A percentile compares a stretch with the other conserved stretches of the same genome.
Conservation (phyloP, 2,329 filamentous ascomycete species). For the Pestalotiopsis sp. region DNA sequence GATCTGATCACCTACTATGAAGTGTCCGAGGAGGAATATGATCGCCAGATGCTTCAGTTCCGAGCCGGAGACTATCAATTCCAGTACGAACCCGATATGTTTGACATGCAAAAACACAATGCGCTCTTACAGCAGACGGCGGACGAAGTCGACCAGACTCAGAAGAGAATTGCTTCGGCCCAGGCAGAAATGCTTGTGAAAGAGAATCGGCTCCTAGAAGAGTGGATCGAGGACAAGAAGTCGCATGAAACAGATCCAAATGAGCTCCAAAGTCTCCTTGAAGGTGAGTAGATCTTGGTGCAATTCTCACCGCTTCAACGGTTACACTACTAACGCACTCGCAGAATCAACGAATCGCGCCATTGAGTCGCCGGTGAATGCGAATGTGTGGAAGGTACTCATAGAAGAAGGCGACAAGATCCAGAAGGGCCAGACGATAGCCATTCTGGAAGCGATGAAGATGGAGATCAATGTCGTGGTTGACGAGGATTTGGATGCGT, state of each 20-base stretch:
- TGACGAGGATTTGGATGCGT: conserved; percentile 15
- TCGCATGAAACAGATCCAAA: conserved; percentile 43
- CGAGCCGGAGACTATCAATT: conserved; percentile 51
- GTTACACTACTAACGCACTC: neutral
- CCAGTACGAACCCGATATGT: conserved; percentile 46
- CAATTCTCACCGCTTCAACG: neutral
- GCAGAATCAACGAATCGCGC: conserved; percentile 18
- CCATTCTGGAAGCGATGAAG: conserved; percentile 58
- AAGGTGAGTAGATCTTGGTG: conserved; percentile 32
- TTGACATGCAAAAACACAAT: conserved; percentile 59
- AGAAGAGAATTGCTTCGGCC: conserved; percentile 26
- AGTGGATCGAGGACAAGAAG: conserved; percentile 16
- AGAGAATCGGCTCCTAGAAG: conserved; percentile 6
- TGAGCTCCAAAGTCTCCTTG: conserved; percentile 46
- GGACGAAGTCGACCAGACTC: conserved; percentile 46
- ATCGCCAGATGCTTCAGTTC: conserved; percentile 46
- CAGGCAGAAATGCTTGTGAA: conserved; percentile 12
- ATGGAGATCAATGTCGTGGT: conserved; percentile 48
- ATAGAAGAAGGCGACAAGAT: conserved; percentile 41
- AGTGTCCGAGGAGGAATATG: conserved; percentile 52
- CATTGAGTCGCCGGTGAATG: conserved; percentile 43
- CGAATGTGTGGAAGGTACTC: conserved; percentile 55
- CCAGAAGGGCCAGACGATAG: conserved; percentile 40
- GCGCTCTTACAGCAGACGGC: conserved; percentile 42
- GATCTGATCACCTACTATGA: conserved; percentile 57